Conservation (phyloP, 768 basidiomycete species). For the Hemileccinum impolitum region DNA sequence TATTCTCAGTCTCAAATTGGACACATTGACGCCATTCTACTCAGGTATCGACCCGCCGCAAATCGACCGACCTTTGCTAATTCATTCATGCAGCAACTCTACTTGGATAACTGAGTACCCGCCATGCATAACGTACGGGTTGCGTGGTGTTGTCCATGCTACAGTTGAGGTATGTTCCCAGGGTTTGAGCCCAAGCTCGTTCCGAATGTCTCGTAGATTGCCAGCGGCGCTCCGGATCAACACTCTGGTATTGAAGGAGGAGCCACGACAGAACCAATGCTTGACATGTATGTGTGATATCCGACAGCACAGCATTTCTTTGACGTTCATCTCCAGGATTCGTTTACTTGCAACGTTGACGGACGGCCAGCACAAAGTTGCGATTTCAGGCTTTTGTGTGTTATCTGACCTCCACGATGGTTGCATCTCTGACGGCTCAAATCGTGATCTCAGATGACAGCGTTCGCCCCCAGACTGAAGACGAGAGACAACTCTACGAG, state of each 20-base stretch:
- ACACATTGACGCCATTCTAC: constrained; percentile 82
- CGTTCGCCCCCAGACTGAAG: constrained; percentile 64
- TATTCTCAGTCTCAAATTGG: constrained; percentile 70
- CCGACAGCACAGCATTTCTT: neutral
- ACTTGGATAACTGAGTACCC: constrained; percentile 93
- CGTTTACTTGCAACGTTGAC: constrained; percentile 71
- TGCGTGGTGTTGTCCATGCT: constrained; percentile 92
- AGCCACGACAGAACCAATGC: constrained; percentile 82
- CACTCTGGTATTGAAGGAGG: constrained; percentile 97
- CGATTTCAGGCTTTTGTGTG: constrained; percentile 83
- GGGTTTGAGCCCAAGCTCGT: neutral
- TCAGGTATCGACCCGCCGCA: constrained; percentile 50
- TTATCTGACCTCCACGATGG: constrained; percentile 8
- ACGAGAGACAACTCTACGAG: constrained; percentile 67
- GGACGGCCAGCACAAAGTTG: constrained; percentile 53
- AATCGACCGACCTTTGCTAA: constrained; percentile 1
- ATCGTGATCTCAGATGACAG: constrained; percentile 54
- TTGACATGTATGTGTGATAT: constrained; percentile 66
- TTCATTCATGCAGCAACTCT: constrained; percentile 63
- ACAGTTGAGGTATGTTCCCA: constrained; percentile 54
- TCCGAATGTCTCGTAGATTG: constrained; percentile 45
- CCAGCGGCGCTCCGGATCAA: constrained; percentile 69
- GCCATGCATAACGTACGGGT: constrained; percentile 93
- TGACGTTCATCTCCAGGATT: constrained; percentile 47
- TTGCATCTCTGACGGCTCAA: neutral